These are phyloP conservation scores for Rutstroemia sp. DNA, from an alignment of 2,329 filamentous ascomycete species.

Conservation along the genomic window DNA sequence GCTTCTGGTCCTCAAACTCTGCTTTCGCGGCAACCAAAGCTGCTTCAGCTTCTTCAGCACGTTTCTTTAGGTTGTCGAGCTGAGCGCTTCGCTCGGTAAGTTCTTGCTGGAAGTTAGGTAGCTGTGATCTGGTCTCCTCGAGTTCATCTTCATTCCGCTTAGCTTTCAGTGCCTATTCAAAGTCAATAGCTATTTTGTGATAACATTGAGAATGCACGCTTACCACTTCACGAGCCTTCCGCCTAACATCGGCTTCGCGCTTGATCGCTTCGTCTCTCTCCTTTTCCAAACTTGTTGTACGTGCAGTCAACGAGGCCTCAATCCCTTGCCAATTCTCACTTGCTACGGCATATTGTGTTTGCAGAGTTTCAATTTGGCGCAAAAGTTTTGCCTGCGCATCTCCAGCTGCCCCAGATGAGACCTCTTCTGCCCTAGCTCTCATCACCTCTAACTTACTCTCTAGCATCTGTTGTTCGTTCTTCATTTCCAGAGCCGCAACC, in stretches of 20 bases:
- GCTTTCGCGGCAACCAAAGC: slow-evolving; percentile 52
- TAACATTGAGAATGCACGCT: slow-evolving; percentile 29
- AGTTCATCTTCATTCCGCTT: slow-evolving; percentile 69
- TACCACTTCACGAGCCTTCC: slow-evolving; percentile 82
- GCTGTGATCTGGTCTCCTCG: slow-evolving; percentile 57
- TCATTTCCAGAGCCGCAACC: slow-evolving; percentile 67
- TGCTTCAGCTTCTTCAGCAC: slow-evolving; percentile 58
- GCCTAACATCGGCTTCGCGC: slow-evolving; percentile 79
- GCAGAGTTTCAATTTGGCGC: slow-evolving; percentile 88
- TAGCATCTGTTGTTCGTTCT: slow-evolving; percentile 66
- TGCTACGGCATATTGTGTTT: slow-evolving; percentile 89
- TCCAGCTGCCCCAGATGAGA: slow-evolving; percentile 70
- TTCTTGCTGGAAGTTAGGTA: slow-evolving; percentile 59
- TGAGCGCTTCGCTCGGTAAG: slow-evolving; percentile 51
- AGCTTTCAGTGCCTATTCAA: slow-evolving; percentile 52
- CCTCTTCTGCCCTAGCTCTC: slow-evolving; percentile 80
- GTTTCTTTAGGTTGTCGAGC: slow-evolving; percentile 54
- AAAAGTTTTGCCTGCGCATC: slow-evolving; percentile 85
- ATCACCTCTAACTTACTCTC: slow-evolving; percentile 89
- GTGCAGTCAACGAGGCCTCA: slow-evolving; percentile 74
- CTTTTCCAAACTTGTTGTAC: slow-evolving; percentile 73
- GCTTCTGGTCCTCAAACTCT: slow-evolving; percentile 52
- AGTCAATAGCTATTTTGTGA: slow-evolving; percentile 23
- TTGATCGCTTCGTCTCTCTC: slow-evolving; percentile 81
- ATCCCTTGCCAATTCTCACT: slow-evolving; percentile 98